These are phyloP conservation scores for Furcasterigmium furcatum DNA, from an alignment of 2,329 filamentous ascomycete genomes.

Conservation along the genomic window DNA sequence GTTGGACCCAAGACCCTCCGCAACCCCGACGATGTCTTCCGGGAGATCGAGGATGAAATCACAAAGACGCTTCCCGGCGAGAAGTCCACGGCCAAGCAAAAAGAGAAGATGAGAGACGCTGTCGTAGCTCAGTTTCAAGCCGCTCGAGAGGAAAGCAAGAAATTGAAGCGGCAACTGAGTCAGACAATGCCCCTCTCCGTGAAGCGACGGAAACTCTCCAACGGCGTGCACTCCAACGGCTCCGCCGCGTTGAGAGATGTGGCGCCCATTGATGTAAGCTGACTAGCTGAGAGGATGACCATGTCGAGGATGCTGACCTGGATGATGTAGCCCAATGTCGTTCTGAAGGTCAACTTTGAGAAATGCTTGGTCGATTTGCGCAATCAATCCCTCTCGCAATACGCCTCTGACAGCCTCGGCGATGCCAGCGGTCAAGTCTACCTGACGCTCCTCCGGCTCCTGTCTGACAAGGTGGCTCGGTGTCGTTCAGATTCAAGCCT, in stretches of 20 bases:
- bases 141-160: slow-evolving; percentile 49
- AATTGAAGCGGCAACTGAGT: slow-evolving; percentile 49
- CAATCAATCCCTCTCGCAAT: slow-evolving; percentile 71
- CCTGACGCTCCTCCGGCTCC: slow-evolving; percentile 63
- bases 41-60: slow-evolving; percentile 61
- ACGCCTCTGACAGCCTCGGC: slow-evolving; percentile 69
- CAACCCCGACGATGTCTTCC: slow-evolving; percentile 57
- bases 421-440: slow-evolving; percentile 77
- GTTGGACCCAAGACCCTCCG: slow-evolving; percentile 55
- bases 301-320: slow-evolving; percentile 23
- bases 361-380: slow-evolving; percentile 81
- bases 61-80: slow-evolving; percentile 43
- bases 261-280: slow-evolving; percentile 50
- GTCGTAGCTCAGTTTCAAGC: slow-evolving; percentile 51
- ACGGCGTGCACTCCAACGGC: slow-evolving; percentile 37
- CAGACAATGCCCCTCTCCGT: slow-evolving; percentile 30
- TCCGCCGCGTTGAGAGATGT: slow-evolving; percentile 27
- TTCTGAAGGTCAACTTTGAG: slow-evolving; percentile 79
- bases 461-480: slow-evolving; percentile 66
- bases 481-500: slow-evolving; percentile 60
- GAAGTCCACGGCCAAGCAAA: slow-evolving; percentile 53
- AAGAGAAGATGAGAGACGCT: slow-evolving; percentile 56
- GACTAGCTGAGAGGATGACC: background rate
- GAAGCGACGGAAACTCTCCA: slow-evolving; percentile 54
- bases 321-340: slow-evolving; percentile 57